A percentile compares a stretch with the other conserved stretches of the same genome.
phyloP scores from a whole-genome alignment of 306 rosid species.

The Fagus crenata region DNA sequence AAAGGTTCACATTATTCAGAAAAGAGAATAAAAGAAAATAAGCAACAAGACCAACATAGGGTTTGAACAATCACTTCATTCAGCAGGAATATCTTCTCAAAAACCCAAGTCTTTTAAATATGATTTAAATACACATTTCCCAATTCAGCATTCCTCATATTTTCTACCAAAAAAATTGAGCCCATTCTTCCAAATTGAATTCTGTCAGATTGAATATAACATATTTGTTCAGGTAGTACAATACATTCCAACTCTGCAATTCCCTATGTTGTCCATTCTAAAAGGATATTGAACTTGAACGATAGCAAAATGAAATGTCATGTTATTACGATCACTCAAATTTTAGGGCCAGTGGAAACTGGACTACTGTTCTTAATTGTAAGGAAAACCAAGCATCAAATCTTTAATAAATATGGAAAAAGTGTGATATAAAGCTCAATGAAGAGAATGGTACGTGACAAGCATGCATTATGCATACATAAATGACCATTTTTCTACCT shows the following conservation, averaged over 20 bases:
- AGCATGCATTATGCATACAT: not conserved
- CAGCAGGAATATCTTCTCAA: not conserved
- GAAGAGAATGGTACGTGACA: not conserved
- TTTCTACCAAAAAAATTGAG: not conserved
- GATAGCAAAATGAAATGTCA: not conserved
- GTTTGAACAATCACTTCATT: not conserved
- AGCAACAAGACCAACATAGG: not conserved
- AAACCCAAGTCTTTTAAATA: not conserved
- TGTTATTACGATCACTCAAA: not conserved
- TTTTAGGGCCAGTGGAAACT: not conserved
- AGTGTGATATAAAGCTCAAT: not conserved
- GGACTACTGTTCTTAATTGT: not conserved
- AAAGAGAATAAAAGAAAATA: not conserved
- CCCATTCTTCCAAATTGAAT: conserved; percentile 3
- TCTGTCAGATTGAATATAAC: not conserved
- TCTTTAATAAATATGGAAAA: not conserved
- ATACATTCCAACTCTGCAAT: not conserved
- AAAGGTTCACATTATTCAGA: not conserved
- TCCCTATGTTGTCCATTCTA: not conserved
- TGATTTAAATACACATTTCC: not conserved
- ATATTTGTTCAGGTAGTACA: not conserved
- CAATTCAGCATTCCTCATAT: not conserved
- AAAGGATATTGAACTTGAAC: not conserved
- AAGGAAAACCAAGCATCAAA: not conserved
- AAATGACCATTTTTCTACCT: not conserved